Percentiles rank a stretch among this genome's conserved stretches.
phyloP scores from a whole-genome alignment of 2,329 filamentous ascomycete species.

The Byssothecium circinans region DNA sequence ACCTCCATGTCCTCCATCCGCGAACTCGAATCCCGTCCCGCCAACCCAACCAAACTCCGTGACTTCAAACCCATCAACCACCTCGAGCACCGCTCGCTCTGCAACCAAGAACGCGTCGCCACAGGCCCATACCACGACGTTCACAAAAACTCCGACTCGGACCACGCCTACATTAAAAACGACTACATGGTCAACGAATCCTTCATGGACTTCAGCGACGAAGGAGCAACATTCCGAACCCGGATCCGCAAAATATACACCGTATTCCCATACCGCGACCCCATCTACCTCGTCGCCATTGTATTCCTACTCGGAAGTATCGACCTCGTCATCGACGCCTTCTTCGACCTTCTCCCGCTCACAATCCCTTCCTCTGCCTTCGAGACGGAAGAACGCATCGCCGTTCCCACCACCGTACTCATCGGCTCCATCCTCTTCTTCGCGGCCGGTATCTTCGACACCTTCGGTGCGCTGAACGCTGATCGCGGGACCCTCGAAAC shows the following conservation, averaged over 20 bases:
- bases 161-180: background rate
- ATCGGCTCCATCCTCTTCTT: slow-evolving; percentile 33
- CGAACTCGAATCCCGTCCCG: slow-evolving; percentile 19
- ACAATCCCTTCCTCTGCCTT: slow-evolving; percentile 9
- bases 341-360: slow-evolving; percentile 28
- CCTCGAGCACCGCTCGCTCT: slow-evolving; percentile 23
- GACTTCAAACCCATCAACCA: slow-evolving; percentile 23
- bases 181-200: slow-evolving; percentile 9
- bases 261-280: slow-evolving; percentile 30
- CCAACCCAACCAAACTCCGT: slow-evolving; percentile 19
- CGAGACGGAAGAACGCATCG: slow-evolving; percentile 21
- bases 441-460: slow-evolving; percentile 29
- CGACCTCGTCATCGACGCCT: slow-evolving; percentile 29
- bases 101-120: slow-evolving; percentile 18
- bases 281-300: slow-evolving; percentile 32
- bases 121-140: slow-evolving; percentile 6
- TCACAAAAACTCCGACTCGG: slow-evolving; percentile 1
- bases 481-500: slow-evolving; percentile 21
- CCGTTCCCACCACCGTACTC: slow-evolving; percentile 25
- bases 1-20: slow-evolving; percentile 3
- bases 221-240: slow-evolving; percentile 1
- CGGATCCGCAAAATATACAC: slow-evolving; percentile 24
- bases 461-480: slow-evolving; percentile 26
- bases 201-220: slow-evolving; percentile 16
- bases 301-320: slow-evolving; percentile 27